Evolutionary conservation across 139 green algal genomes (phyloP), one percentile per base, ranked within the genome.

Genomic region (Axilococcus clingmanii): DNA sequence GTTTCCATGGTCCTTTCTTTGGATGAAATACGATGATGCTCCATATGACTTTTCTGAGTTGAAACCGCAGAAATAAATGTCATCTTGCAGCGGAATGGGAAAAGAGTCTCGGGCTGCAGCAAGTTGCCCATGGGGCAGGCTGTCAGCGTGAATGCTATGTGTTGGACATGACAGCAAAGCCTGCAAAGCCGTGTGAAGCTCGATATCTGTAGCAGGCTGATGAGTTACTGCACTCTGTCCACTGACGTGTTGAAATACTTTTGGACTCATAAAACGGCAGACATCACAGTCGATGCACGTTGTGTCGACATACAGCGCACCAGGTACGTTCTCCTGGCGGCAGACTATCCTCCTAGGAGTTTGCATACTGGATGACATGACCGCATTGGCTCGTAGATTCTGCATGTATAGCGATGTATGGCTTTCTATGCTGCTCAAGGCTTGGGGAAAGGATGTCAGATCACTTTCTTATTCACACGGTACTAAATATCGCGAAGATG

Each of bases 211-310:
- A 5, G 46, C 22, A 4, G 84, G 84, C 68, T 93, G 84, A 1
- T 17, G 6, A 4, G 48, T 48, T 20, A 90, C 79, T 0, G 75
- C 79, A 4, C 61, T 74, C 46, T 69, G 60, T 5, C 37, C 29
- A 4, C 59, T 62, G 19, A 63, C 62, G 3, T 69, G 52, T 2
- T 14, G 33, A 36, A 80, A 89, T 0, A 62, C 68, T 12, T 54
- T 51, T 4, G 83, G 83, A 2, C 66, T 69, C 74, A 92, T 87
- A 81, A 78, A 90, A 19, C 83, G 70, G 59, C 83, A 93, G 0
- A 76, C 86, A 45, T 87, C 79, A 57, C 79, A 88, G 52, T 87
- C 78, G 33, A 88, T 88, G 59, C 80, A 88, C 1, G 77, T 87
- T 31, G 69, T 41, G 44, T 88, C 80, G 8, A 88, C 80, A 42